Base-by-base conservation (phyloP, 305 asterid genomes). In the Euphrasia arctica region DNA sequence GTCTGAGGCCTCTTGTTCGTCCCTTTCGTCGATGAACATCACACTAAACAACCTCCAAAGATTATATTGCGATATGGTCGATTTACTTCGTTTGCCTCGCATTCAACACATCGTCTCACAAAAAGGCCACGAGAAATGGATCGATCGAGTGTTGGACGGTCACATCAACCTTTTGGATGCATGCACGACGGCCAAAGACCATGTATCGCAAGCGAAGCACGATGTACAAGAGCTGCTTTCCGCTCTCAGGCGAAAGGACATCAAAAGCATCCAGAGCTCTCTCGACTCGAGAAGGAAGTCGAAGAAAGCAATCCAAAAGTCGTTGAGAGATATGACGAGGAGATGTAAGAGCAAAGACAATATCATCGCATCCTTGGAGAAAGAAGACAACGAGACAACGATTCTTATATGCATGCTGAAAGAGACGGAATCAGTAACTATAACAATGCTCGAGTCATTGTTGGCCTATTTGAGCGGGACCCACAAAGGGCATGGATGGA, bases 121-220 rank as follows among this genome's bases (percentile, higher is more conserved):
- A 56, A 60, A 52, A n/a, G 18, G 54, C 27, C 57, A 71, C 1
- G 60, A 69, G 31, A 54, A 70, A 70, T 47, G 66, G 71, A 70
- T 70, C 11, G 66, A 77, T 39, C 78, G 58, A 59, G 45, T 70
- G 4, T 18, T 73, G 67, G 82, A 73, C 31, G 70, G 78, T 5
- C 54, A 59, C 12, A 68, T 77, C 0, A 57, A 48, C 32, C 74
- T 73, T 3, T 15, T 77, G 71, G 82, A 77, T 57, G 56, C 70
- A 1, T 72, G 69, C 70, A 58, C 58, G 9, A 22, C 78, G 2
- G 63, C 75, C 12, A 70, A 58, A 48, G 81, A 77, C 47, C 64
- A 54, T 7, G 22, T 77, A 39, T 62, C 69, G 10, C 54, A 51
- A 32, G 58, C 75, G 2, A 77, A 66, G 70, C 63, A 77, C 3